These are phyloP conservation scores for Fusarium mangiferae DNA, from an alignment of 2,329 filamentous ascomycete genomes.

Conservation along the genomic window DNA sequence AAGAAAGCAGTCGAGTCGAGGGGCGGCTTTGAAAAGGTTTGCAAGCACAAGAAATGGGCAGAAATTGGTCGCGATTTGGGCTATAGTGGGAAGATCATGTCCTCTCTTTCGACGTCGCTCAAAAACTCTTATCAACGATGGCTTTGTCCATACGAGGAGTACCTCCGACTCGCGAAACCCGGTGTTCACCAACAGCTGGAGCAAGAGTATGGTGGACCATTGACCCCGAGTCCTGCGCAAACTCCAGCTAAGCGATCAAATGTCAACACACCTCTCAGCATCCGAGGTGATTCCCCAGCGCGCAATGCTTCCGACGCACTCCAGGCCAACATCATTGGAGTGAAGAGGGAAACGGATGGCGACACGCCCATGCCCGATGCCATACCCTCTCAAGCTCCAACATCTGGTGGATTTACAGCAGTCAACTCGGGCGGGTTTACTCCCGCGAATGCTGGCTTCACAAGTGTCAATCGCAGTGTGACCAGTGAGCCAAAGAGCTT, in stretches of 20 bases:
- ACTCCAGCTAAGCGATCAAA: slow-evolving; percentile 76
- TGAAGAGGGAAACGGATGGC: slow-evolving; percentile 58
- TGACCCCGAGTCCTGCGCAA: slow-evolving; percentile 78
- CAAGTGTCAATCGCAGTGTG: slow-evolving; percentile 69
- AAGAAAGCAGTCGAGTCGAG: slow-evolving; percentile 97
- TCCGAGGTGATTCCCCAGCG: slow-evolving; percentile 74
- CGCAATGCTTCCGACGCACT: slow-evolving; percentile 64
- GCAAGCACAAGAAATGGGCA: slow-evolving; percentile 98
- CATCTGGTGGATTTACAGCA: slow-evolving; percentile 56
- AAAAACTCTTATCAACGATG: slow-evolving; percentile 99
- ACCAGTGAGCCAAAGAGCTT: slow-evolving; percentile 64
- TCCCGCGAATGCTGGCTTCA: slow-evolving; percentile 77
- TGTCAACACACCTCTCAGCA: slow-evolving; percentile 67
- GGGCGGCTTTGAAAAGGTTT: slow-evolving; percentile 95
- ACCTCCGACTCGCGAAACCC: slow-evolving; percentile 88
- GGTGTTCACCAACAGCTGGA: slow-evolving; percentile 97
- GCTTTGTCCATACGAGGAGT: slow-evolving; percentile 97
- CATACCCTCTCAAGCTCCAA: slow-evolving; percentile 49
- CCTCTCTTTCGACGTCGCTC: slow-evolving; percentile 93
- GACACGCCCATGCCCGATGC: slow-evolving; percentile 62
- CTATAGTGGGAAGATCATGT: slow-evolving; percentile 99
- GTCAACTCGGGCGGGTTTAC: slow-evolving; percentile 69
- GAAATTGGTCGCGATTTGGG: slow-evolving; percentile 96
- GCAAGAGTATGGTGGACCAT: slow-evolving; percentile 89
- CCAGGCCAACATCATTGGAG: slow-evolving; percentile 59